Percentiles rank a stretch among this genome's conserved stretches.
These are phyloP conservation scores for Scleromitrula shiraiana DNA, from an alignment of 2,329 filamentous ascomycete species.

Conservation along the genomic window DNA sequence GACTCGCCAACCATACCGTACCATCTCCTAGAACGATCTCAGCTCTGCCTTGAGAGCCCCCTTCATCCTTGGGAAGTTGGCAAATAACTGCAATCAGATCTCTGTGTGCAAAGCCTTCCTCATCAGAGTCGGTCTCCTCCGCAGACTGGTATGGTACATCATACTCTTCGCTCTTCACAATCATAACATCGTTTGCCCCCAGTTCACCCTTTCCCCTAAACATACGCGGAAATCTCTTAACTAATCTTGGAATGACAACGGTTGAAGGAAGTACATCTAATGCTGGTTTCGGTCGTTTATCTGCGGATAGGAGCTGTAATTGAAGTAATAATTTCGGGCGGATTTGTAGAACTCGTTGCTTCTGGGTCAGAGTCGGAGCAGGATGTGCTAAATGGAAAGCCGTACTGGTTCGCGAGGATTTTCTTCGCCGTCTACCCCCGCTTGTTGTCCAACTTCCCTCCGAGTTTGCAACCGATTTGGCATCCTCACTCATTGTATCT, in stretches of 20 bases:
- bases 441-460: slow-evolving; percentile 22
- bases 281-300: slow-evolving; percentile 55
- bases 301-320: slow-evolving; percentile 55
- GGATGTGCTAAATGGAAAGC: slow-evolving; percentile 62
- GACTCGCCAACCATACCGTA: slow-evolving; percentile 47
- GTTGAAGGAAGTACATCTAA: slow-evolving; percentile 68
- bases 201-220: slow-evolving; percentile 57
- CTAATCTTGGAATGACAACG: slow-evolving; percentile 51
- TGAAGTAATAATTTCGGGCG: slow-evolving; percentile 64
- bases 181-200: slow-evolving; percentile 59
- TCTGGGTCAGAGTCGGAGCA: slow-evolving; percentile 47
- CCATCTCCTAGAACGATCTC: slow-evolving; percentile 62
- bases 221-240: slow-evolving; percentile 54
- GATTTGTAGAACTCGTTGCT: slow-evolving; percentile 52
- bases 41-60: slow-evolving; percentile 31
- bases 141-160: slow-evolving; percentile 38
- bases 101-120: slow-evolving; percentile 40
- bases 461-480: slow-evolving; percentile 26
- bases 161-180: slow-evolving; percentile 66
- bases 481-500: slow-evolving; percentile 29
- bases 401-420: slow-evolving; percentile 47
- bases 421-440: slow-evolving; percentile 34
- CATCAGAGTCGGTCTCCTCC: slow-evolving; percentile 43
- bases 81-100: slow-evolving; percentile 64
- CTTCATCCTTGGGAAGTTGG: slow-evolving; percentile 46